Conservation (phyloP, 1,139 yeast genomes). For the Diutina mesorugosa region DNA sequence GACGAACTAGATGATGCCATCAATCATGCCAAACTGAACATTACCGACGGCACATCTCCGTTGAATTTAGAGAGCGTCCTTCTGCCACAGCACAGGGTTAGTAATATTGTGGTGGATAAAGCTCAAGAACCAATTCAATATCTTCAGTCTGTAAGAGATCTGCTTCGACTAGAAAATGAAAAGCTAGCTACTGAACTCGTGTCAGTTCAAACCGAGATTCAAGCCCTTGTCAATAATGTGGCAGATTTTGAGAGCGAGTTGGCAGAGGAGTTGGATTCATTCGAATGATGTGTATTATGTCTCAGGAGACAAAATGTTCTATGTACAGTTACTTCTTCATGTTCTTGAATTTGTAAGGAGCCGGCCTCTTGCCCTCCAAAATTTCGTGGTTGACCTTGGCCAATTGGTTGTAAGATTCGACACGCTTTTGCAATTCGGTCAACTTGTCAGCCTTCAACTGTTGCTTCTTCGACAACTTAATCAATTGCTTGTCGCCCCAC, state of each 20-base stretch:
- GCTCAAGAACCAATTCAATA: not conserved
- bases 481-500: slow-evolving; percentile 51
- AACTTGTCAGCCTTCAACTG: slow-evolving; percentile 4
- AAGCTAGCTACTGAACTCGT: not conserved
- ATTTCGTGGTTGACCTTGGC: slow-evolving; percentile 23
- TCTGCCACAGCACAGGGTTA: not conserved
- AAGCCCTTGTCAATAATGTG: not conserved
- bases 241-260: not conserved
- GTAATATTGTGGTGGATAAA: not conserved
- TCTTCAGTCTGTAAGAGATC: not conserved
- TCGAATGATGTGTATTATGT: not conserved
- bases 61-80: not conserved
- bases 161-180: not conserved
- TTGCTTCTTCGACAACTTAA: slow-evolving; percentile 10
- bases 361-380: slow-evolving; percentile 1
- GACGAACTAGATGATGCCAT: slow-evolving; percentile 57
- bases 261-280: not conserved
- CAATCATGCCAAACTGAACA: slow-evolving; percentile 30
- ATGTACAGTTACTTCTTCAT: not conserved
- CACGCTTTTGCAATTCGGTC: slow-evolving; percentile 28
- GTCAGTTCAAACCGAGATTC: not conserved
- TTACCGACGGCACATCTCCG: not conserved
- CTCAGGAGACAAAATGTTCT: not conserved
- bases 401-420: slow-evolving; percentile 24
- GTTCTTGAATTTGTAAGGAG: slow-evolving; percentile 2